Conservation (phyloP, 2,329 filamentous ascomycete species). For the Sporothrix phasma region DNA sequence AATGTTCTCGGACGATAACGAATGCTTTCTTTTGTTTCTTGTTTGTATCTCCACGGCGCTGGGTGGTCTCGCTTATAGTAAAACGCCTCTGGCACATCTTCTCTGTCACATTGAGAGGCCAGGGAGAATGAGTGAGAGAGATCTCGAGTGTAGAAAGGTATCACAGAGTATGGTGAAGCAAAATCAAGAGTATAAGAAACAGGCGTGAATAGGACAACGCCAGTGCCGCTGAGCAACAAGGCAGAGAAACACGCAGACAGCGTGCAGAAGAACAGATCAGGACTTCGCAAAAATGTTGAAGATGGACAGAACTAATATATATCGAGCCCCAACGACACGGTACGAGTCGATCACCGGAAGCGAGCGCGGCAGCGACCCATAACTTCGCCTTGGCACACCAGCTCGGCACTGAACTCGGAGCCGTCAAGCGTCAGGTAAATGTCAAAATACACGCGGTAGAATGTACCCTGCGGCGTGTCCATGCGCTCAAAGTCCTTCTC, state of each 20-base stretch:
- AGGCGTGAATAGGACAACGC: neutral
- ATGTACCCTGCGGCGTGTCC: conserved; percentile 95
- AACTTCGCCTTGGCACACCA: conserved; percentile 98
- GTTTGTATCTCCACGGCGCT: neutral
- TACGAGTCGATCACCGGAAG: conserved; percentile 50
- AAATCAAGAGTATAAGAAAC: neutral
- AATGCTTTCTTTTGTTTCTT: neutral
- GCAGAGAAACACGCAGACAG: neutral
- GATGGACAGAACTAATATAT: neutral
- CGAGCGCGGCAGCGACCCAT: conserved; percentile 94
- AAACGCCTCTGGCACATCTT: neutral
- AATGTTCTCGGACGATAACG: neutral
- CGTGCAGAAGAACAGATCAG: neutral
- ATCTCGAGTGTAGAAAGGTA: conserved; percentile 10
- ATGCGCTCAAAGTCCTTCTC: conserved; percentile 99
- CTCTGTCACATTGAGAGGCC: conserved; percentile 1
- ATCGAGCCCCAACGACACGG: neutral
- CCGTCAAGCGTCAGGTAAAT: conserved; percentile 91
- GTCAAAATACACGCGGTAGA: conserved; percentile 74
- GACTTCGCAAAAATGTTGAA: neutral
- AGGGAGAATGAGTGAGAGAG: conserved; percentile 1
- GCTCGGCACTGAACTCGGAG: conserved; percentile 93
- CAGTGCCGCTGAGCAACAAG: neutral
- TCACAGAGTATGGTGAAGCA: conserved; percentile 1
- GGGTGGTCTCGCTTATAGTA: neutral